Conservation (phyloP, 2,329 filamentous ascomycete genomes). For the Arthroderma sp. region DNA sequence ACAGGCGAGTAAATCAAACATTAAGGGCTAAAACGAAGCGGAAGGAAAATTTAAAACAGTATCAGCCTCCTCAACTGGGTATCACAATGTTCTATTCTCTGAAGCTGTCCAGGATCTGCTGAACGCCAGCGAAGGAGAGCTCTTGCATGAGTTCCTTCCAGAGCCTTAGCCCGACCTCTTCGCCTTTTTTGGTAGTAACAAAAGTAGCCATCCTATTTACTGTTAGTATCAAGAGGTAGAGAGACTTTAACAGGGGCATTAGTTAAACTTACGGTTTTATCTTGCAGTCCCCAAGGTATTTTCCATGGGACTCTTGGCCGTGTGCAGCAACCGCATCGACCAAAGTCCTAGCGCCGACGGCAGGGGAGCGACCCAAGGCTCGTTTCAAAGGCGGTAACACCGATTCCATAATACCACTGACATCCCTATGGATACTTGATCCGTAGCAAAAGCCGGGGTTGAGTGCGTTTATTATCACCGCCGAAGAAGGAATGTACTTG, state of each 20-base stretch:
- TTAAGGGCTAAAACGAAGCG: no score
- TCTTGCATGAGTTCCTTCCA: constrained; percentile 1
- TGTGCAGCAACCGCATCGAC: constrained; percentile 35
- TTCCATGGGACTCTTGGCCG: constrained; percentile 39
- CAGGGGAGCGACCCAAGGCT: constrained; percentile 8
- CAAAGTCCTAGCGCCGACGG: constrained; percentile 35
- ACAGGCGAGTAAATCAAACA: no score
- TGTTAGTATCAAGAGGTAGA: no score
- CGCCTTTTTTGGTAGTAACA: not conserved
- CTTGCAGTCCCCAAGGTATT: constrained; percentile 37
- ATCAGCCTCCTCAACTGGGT: no score
- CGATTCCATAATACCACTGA: constrained; percentile 14
- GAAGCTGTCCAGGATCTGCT: no score
- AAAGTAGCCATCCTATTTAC: not conserved
- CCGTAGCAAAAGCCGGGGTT: constrained; percentile 1
- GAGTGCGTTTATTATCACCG: constrained; percentile 20
- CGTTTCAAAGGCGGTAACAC: constrained; percentile 12
- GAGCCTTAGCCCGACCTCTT: not conserved
- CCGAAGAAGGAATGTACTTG: constrained; percentile 26
- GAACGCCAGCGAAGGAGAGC: not conserved
- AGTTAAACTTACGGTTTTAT: constrained; percentile 15
- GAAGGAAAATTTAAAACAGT: no score
- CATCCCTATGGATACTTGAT: not conserved
- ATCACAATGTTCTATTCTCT: no score
- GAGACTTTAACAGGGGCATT: not conserved